Evolutionary conservation across 2,329 filamentous ascomycete species (phyloP).

Genomic region (Berkeleyomyces rouxiae): DNA sequence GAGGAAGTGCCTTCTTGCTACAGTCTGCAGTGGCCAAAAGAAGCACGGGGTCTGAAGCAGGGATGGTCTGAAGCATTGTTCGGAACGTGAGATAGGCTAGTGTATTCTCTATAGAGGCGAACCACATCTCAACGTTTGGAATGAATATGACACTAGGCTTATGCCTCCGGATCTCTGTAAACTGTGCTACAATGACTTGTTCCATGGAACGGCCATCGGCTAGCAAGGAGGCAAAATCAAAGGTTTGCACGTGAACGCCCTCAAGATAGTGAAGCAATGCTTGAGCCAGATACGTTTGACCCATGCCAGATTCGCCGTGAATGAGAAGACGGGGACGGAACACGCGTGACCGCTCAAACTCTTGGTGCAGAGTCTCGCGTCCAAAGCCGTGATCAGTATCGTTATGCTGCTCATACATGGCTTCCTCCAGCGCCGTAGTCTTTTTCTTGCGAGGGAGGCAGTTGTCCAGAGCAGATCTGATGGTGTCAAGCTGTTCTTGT

Average conservation of each 20-base stretch:
- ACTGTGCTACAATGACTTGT: conserved; percentile 76
- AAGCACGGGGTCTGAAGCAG: conserved; percentile 80
- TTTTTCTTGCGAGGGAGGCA: conserved; percentile 74
- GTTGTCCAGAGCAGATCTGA: conserved; percentile 53
- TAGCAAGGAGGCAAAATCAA: conserved; percentile 75
- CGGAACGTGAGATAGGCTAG: conserved; percentile 67
- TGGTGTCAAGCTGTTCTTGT: conserved; percentile 50
- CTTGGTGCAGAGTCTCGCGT: conserved; percentile 55
- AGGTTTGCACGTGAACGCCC: conserved; percentile 83
- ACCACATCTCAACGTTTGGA: conserved; percentile 81
- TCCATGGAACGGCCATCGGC: conserved; percentile 74
- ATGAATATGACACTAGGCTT: conserved; percentile 95
- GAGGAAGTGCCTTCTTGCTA: conserved; percentile 42
- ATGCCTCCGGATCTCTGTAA: conserved; percentile 81
- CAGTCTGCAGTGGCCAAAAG: conserved; percentile 72
- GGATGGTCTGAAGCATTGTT: conserved; percentile 62
- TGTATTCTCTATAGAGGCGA: conserved; percentile 41
- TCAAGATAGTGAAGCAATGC: conserved; percentile 84
- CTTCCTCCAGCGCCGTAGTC: conserved; percentile 80
- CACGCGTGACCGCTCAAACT: conserved; percentile 75
- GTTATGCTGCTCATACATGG: conserved; percentile 74
- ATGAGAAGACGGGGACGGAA: conserved; percentile 82
- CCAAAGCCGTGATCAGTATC: conserved; percentile 72
- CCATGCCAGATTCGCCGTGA: conserved; percentile 73
- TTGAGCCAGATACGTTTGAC: conserved; percentile 73